Evolutionary conservation across 164 flowering plant genomes (phyloP), one percentile per base, ranked within the genome.

Genomic region (Vitis labrusca): DNA sequence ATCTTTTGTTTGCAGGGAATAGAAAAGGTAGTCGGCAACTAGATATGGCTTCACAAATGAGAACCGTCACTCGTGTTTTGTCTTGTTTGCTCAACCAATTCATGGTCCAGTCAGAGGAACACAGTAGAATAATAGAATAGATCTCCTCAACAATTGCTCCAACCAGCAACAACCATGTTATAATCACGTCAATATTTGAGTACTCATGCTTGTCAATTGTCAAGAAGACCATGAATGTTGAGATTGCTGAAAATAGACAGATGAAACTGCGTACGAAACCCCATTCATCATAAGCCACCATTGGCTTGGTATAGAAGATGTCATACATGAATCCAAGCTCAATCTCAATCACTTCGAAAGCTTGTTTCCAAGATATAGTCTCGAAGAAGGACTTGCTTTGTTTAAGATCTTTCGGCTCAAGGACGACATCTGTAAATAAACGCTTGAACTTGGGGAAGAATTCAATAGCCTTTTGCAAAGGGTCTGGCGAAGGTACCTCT

Each of bases 321-420:
- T 32, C 44, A 32, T 32, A 32, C 3, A 62, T 50, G 16, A 82
- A 76, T 23, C 64, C 65, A 1, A 82, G 78, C 51, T 82, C 83
- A 1, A 71, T 56, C 71, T 80, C 83, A 15, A 80, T 50, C 19
- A 79, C 63, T 3, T 71, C 11, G 32, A 73, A 82, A 27, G 81
- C 85, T 5, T 65, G 14, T 16, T 11, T 3, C 0, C 59, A 2
- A 1, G 14, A 0, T 2, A 30, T 14, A 0, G 1, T n/a, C 2
- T 1, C 7, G 61, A 77, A 79, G 55, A 32, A 66, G 10, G 44
- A 12, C 9, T 50, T 67, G 32, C 81, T 77, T 11, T 63, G 47
- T 10, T 68, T 50, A 2, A 66, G 66, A 8, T 74, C 81, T 2
- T 65, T 69, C 59, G 72, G 75, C 47, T 74, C 77, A 19, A 82